Evolutionary conservation across 768 basidiomycete genomes (phyloP).

Genomic region (Dacryopinax spathularia): DNA sequence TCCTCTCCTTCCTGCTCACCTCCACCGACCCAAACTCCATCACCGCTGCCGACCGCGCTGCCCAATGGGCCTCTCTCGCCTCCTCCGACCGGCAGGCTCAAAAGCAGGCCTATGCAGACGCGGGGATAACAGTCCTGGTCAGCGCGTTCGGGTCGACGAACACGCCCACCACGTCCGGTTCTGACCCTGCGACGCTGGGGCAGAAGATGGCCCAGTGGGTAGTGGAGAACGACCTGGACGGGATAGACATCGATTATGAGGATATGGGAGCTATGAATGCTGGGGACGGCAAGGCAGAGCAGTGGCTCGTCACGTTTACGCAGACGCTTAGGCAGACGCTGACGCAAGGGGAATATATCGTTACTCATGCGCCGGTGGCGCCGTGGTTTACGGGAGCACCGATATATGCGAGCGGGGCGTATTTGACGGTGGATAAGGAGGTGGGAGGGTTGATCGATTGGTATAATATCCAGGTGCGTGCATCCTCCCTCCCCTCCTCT

Average conservation of each 20-base stretch:
- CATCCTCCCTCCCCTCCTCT: too few species aligned
- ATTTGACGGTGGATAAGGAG: constrained; percentile 37
- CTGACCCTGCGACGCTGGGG: constrained; percentile 5
- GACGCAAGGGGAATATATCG: constrained; percentile 34
- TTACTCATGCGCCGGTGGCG: constrained; percentile 34
- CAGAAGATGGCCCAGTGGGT: constrained; percentile 9
- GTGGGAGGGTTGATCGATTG: constrained; percentile 52
- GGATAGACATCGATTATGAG: constrained; percentile 14
- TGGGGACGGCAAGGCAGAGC: constrained; percentile 11
- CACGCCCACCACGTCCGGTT: constrained; percentile 8
- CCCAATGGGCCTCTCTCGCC: constrained; percentile 7
- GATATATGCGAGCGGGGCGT: constrained; percentile 29
- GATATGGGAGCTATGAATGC: constrained; percentile 16
- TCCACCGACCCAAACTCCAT: too few species aligned
- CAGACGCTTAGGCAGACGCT: constrained; percentile 35
- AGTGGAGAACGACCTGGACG: constrained; percentile 11
- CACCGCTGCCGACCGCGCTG: constrained; percentile 9
- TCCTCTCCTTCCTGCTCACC: constrained; percentile 9
- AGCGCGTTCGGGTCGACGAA: constrained; percentile 25
- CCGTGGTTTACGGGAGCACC: constrained; percentile 8
- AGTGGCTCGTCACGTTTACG: constrained; percentile 42
- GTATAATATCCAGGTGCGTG: constrained; percentile 34
- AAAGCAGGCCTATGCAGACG: constrained; percentile 14
- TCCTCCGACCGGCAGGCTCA: constrained; percentile 9
- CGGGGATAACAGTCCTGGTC: constrained; percentile 23